Percentiles rank a stretch among this genome's conserved stretches.
These are phyloP conservation scores for Gardenia jasminoides DNA, from an alignment of 257 asterid species.

Conservation along the genomic window DNA sequence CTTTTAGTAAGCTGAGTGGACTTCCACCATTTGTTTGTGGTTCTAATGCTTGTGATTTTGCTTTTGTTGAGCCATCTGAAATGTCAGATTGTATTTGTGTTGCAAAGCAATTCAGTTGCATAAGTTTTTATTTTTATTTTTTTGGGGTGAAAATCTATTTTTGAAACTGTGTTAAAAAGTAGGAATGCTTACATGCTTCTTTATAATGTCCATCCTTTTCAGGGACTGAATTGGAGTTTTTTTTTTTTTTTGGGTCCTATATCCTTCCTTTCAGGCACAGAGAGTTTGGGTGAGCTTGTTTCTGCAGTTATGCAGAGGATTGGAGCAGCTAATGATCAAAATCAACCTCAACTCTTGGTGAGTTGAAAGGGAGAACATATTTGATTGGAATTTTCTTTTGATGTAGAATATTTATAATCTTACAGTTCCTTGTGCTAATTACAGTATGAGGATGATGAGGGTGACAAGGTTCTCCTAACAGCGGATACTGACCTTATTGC, in stretches of 20 bases:
- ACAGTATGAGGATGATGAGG: constrained; percentile 96
- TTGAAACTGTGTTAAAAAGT: neutral
- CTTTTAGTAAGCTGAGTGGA: neutral
- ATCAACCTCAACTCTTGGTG: constrained; percentile 74
- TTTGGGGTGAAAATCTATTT: neutral
- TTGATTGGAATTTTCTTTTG: constrained; percentile 3
- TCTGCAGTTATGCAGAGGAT: constrained; percentile 71
- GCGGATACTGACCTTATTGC: constrained; percentile 73
- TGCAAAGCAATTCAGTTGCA: neutral
- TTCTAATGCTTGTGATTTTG: neutral
- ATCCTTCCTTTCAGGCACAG: constrained; percentile 48
- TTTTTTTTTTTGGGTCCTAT: neutral
- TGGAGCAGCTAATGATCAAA: constrained; percentile 46
- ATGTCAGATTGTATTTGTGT: neutral
- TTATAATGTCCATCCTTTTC: constrained; percentile 5
- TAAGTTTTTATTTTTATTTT: neutral
- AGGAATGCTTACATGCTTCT: neutral
- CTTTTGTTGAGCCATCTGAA: neutral
- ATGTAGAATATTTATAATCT: neutral
- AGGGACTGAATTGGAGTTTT: constrained; percentile 63
- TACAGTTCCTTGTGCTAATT: constrained; percentile 2
- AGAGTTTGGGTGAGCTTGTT: constrained; percentile 71
- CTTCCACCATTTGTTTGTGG: neutral
- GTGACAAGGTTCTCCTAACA: constrained; percentile 85
- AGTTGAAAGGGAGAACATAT: constrained; percentile 29